Conservation (phyloP, 805 yeast genomes). For the Schwanniomyces vanrijiae region DNA sequence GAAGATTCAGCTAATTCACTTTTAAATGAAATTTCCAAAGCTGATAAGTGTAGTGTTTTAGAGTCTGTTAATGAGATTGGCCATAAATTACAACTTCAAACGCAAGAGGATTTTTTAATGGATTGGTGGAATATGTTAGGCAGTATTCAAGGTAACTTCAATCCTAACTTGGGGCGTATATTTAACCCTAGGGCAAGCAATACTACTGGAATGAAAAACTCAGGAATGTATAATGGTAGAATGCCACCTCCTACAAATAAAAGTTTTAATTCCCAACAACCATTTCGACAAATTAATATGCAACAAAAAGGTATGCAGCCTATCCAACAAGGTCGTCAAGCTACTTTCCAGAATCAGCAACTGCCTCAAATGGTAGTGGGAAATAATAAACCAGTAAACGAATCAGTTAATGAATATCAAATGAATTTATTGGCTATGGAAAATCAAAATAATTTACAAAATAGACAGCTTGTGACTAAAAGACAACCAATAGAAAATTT, state of each 20-base stretch:
- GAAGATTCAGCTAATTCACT: conserved; percentile 51
- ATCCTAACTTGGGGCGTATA: conserved; percentile 28
- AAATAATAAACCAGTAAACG: conserved; percentile 6
- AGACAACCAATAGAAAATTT: not conserved
- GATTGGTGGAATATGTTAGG: conserved; percentile 61
- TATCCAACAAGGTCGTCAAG: conserved; percentile 4
- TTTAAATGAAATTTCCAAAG: conserved; percentile 28
- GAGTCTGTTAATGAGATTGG: not conserved
- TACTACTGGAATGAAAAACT: not conserved
- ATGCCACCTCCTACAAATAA: conserved; percentile 2
- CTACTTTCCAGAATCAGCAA: not conserved
- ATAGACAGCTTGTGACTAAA: conserved; percentile 13
- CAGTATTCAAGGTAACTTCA: conserved; percentile 47
- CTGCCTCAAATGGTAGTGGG: conserved; percentile 3
- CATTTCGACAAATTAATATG: not conserved
- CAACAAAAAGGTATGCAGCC: conserved; percentile 6
- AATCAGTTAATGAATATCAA: conserved; percentile 22
- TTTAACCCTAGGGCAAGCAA: conserved; percentile 4
- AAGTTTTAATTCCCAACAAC: conserved; percentile 1
- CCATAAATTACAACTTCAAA: conserved; percentile 24
- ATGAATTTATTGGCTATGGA: conserved; percentile 17
- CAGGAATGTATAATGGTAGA: conserved; percentile 3
- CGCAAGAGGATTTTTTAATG: conserved; percentile 43
- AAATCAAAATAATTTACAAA: conserved; percentile 17
- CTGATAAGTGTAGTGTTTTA: not conserved